These are phyloP conservation scores for Citrus trifoliata DNA, from an alignment of 345 rosid genomes.

Conservation along the genomic window DNA sequence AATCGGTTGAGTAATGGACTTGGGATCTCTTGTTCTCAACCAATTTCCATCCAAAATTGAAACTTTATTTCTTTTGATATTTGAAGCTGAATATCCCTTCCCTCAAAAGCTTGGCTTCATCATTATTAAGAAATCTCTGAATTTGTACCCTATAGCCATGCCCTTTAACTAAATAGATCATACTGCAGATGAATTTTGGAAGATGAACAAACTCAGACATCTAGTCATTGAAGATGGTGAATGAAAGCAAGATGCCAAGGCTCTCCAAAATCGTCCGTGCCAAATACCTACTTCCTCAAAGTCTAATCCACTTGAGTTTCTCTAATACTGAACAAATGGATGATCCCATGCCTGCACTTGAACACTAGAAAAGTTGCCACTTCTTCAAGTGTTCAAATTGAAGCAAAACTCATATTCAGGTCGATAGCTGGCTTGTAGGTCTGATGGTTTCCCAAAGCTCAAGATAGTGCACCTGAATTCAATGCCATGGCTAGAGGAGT, in stretches of 20 bases:
- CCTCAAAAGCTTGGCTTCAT: too few species aligned
- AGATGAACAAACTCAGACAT: background rate
- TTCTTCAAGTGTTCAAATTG: background rate
- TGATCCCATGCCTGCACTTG: background rate
- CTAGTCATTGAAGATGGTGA: conserved; percentile 1
- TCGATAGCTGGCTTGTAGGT: background rate
- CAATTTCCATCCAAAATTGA: too few species aligned
- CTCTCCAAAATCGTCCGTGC: background rate
- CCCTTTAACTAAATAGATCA: background rate
- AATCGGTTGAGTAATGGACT: too few species aligned
- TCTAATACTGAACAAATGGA: background rate
- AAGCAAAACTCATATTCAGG: background rate
- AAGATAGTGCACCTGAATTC: background rate
- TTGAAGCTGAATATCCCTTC: too few species aligned
- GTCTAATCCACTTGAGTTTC: background rate
- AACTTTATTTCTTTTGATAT: too few species aligned
- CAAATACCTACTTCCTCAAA: too few species aligned
- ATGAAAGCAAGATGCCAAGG: background rate
- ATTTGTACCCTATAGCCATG: too few species aligned
- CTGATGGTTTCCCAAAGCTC: background rate
- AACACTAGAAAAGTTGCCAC: background rate
- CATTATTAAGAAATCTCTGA: too few species aligned
- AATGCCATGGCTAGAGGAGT: background rate
- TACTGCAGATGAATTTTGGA: background rate
- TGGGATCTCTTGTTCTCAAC: too few species aligned